Evolutionary conservation across 129 eudicot species (phyloP).

Genomic region (Silybum marianum): DNA sequence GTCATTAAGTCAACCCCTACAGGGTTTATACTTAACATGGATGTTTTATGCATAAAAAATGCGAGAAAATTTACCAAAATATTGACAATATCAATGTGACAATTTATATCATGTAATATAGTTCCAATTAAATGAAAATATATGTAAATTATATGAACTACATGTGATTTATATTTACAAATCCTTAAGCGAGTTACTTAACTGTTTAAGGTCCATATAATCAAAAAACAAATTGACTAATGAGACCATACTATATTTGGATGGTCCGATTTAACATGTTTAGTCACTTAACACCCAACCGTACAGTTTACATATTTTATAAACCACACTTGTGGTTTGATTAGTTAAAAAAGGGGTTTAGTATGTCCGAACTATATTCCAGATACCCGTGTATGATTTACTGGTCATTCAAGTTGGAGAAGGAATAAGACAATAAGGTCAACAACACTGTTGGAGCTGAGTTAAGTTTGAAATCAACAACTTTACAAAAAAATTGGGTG

Average conservation of each 20-base stretch:
- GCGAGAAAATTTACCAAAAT: too few species aligned
- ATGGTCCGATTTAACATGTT: neutral
- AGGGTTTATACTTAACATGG: too few species aligned
- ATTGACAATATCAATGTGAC: too few species aligned
- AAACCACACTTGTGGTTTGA: neutral
- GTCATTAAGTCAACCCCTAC: too few species aligned
- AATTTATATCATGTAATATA: too few species aligned
- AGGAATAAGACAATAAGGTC: neutral
- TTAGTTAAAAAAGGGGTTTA: too few species aligned
- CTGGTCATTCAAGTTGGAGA: too few species aligned
- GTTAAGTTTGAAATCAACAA: neutral
- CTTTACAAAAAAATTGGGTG: neutral
- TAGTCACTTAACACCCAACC: neutral
- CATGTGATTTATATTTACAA: neutral
- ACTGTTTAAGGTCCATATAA: neutral
- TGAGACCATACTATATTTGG: neutral
- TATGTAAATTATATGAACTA: too few species aligned
- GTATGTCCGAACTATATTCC: too few species aligned
- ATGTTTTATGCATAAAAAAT: too few species aligned
- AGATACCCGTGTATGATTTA: too few species aligned
- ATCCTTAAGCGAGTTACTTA: neutral
- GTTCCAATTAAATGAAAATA: neutral
- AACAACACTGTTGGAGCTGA: neutral
- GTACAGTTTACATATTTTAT: too few species aligned
- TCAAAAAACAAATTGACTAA: neutral